Conservation (phyloP, 805 yeast species). For the Jamesozyma jinghongensis region DNA sequence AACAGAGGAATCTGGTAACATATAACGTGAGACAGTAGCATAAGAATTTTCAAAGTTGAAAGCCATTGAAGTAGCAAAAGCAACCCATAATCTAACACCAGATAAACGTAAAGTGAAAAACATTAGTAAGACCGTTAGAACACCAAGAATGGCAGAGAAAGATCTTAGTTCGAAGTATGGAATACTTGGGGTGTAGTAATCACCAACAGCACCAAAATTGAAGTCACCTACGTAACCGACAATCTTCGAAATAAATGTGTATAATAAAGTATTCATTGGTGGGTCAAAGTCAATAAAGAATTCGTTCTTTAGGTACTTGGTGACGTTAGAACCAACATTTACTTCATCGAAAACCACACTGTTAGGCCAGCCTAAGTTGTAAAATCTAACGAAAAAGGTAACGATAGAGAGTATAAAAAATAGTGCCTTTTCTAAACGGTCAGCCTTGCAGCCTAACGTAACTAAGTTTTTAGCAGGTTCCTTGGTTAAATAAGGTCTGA, state of each 20-base stretch:
- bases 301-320: conserved; percentile 56
- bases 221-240: conserved; percentile 69
- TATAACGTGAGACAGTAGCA: conserved; percentile 63
- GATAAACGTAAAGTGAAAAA: conserved; percentile 64
- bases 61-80: conserved; percentile 46
- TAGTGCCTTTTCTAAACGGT: conserved; percentile 33
- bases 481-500: conserved; percentile 47
- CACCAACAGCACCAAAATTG: conserved; percentile 55
- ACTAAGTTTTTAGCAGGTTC: conserved; percentile 37
- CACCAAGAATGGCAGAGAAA: conserved; percentile 59
- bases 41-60: conserved; percentile 57
- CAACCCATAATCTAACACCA: conserved; percentile 61
- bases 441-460: conserved; percentile 33
- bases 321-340: conserved; percentile 88
- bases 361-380: conserved; percentile 54
- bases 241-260: conserved; percentile 54
- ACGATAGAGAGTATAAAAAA: conserved; percentile 37
- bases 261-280: conserved; percentile 65
- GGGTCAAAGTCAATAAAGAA: conserved; percentile 72
- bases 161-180: conserved; percentile 65
- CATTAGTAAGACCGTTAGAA: conserved; percentile 52
- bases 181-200: conserved; percentile 41
- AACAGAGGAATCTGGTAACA: conserved; percentile 67
- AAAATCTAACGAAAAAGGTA: conserved; percentile 52
- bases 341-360: conserved; percentile 87